Conservation (phyloP, 208 protist species). For the Vickermania spadyakhi region DNA sequence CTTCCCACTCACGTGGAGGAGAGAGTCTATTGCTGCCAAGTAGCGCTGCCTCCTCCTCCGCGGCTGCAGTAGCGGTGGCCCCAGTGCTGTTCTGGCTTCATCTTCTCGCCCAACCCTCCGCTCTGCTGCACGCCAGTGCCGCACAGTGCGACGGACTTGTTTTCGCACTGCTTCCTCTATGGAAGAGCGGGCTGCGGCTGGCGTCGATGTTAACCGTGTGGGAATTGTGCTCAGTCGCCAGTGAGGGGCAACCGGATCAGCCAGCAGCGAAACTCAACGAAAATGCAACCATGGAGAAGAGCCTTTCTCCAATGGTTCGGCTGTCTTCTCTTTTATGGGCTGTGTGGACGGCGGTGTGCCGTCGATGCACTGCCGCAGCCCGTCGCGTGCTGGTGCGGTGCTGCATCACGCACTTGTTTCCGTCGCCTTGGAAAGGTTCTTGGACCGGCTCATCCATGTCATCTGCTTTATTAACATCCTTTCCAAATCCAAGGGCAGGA, state of each 20-base stretch:
- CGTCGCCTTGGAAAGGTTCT: too few species aligned
- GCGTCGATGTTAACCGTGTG: too few species aligned
- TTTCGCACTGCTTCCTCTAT: neutral
- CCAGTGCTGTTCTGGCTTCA: constrained; percentile 2
- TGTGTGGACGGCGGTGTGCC: neutral
- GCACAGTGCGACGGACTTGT: constrained; percentile 1
- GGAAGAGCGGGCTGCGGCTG: neutral
- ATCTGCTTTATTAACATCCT: too few species aligned
- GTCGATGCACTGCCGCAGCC: neutral
- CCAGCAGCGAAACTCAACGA: too few species aligned
- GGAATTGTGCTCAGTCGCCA: too few species aligned
- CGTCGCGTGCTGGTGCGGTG: neutral
- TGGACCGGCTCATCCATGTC: too few species aligned
- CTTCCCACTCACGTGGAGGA: too few species aligned
- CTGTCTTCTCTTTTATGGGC: neutral
- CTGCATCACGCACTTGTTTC: too few species aligned
- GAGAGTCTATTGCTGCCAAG: too few species aligned
- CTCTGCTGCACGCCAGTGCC: neutral
- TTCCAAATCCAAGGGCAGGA: too few species aligned
- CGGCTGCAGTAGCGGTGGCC: neutral
- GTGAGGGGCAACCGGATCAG: too few species aligned
- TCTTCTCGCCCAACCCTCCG: neutral
- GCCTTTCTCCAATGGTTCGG: neutral
- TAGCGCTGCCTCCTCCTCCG: neutral
- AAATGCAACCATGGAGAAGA: too few species aligned